Conservation (phyloP, 768 basidiomycete species). For the Rossbeevera mucosa region DNA sequence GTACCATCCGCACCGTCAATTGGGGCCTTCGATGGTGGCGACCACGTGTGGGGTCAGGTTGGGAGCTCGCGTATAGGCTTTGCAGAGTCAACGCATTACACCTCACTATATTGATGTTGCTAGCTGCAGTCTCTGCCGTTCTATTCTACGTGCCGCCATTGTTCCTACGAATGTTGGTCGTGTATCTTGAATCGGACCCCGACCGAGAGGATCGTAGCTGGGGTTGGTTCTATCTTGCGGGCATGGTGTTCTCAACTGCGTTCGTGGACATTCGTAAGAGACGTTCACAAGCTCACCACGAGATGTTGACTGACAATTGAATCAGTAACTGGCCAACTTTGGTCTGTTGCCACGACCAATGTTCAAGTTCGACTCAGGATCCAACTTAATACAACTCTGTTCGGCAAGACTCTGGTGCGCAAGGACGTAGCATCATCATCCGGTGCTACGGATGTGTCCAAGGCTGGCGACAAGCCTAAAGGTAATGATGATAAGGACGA, state of each 20-base stretch:
- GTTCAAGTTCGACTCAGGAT: slow-evolving; percentile 67
- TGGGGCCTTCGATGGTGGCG: slow-evolving; percentile 55
- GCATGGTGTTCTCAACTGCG: slow-evolving; percentile 45
- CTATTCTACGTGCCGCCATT: slow-evolving; percentile 63
- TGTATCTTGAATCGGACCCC: slow-evolving; percentile 62
- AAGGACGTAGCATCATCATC: slow-evolving; percentile 78
- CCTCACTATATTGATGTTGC: slow-evolving; percentile 39
- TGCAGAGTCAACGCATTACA: slow-evolving; percentile 48
- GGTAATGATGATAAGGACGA: slow-evolving; percentile 17
- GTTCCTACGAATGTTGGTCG: slow-evolving; percentile 57
- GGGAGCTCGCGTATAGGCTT: slow-evolving; percentile 57
- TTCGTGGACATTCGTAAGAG: slow-evolving; percentile 40
- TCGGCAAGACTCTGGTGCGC: slow-evolving; percentile 79
- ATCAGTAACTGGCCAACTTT: slow-evolving; percentile 61
- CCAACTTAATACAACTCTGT: slow-evolving; percentile 81
- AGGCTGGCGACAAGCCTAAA: slow-evolving; percentile 18
- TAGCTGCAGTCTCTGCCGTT: slow-evolving; percentile 55
- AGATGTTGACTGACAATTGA: slow-evolving; percentile 2
- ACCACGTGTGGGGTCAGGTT: slow-evolving; percentile 59
- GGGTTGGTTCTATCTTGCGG: slow-evolving; percentile 70
- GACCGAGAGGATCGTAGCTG: slow-evolving; percentile 52
- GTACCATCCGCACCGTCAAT: slow-evolving; percentile 45
- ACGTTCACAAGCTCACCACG: background rate
- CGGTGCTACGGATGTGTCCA: slow-evolving; percentile 24
- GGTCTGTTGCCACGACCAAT: slow-evolving; percentile 63